Conservation (phyloP, 2,329 filamentous ascomycete genomes). For the Aspergillus tanneri region DNA sequence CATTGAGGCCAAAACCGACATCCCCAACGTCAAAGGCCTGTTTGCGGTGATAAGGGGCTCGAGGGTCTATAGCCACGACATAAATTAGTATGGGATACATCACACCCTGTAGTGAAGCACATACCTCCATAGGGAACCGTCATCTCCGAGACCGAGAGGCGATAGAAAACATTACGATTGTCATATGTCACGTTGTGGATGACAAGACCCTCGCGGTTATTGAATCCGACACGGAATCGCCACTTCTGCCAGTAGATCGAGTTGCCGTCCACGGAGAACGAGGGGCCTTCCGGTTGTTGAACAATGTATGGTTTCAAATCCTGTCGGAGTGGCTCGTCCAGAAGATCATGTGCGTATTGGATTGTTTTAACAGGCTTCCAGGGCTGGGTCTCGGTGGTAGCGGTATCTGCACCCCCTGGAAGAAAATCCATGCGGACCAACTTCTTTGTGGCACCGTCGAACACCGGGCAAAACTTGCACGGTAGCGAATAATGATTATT, state of each 20-base stretch:
- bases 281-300: conserved; percentile 63
- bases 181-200: conserved; percentile 66
- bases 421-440: conserved; percentile 68
- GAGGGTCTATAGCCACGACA: conserved; percentile 55
- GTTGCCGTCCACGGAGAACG: conserved; percentile 59
- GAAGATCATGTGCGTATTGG: conserved; percentile 61
- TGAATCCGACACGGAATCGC: conserved; percentile 62
- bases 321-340: conserved; percentile 59
- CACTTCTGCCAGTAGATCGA: conserved; percentile 66
- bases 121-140: conserved; percentile 50
- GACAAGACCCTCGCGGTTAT: conserved; percentile 64
- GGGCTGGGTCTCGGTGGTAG: conserved; percentile 54
- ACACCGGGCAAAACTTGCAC: conserved; percentile 40
- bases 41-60: conserved; percentile 68
- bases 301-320: conserved; percentile 66
- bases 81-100: not conserved
- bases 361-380: conserved; percentile 56
- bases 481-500: conserved; percentile 40
- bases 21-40: conserved; percentile 70
- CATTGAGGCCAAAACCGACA: conserved; percentile 64
- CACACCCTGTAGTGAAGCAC: not conserved
- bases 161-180: conserved; percentile 64
- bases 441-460: conserved; percentile 62
- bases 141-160: conserved; percentile 67
- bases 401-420: conserved; percentile 65